A percentile compares a stretch with the other conserved stretches of the same genome.
These are phyloP conservation scores for Fagus crenata DNA, from an alignment of 306 rosid genomes.

Conservation along the genomic window DNA sequence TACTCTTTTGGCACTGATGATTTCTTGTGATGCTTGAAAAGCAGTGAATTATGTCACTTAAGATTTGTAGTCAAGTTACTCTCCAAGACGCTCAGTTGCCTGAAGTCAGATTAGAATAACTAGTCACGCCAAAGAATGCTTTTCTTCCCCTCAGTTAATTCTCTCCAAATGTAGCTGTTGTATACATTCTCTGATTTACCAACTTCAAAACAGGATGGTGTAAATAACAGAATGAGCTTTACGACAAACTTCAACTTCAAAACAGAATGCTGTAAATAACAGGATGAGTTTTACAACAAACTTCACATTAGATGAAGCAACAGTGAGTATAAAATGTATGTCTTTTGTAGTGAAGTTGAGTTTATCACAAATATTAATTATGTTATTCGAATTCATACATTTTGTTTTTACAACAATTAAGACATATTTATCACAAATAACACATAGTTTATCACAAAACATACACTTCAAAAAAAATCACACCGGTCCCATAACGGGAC, in stretches of 20 bases:
- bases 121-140: background rate
- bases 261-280: background rate
- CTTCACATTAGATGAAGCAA: background rate
- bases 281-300: background rate
- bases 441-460: too few relatives aligned
- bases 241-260: background rate
- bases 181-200: background rate
- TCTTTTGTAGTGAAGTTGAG: too few relatives aligned
- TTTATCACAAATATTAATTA: too few relatives aligned
- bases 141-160: background rate
- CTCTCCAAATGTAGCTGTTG: conserved; percentile 5
- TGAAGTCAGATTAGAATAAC: background rate
- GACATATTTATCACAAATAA: too few relatives aligned
- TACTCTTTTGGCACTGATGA: background rate
- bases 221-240: too few relatives aligned
- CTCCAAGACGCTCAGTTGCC: background rate
- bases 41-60: background rate
- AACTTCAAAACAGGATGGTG: too few relatives aligned
- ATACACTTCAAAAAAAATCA: too few relatives aligned
- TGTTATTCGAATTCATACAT: too few relatives aligned
- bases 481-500: too few relatives aligned
- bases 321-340: background rate
- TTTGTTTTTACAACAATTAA: too few relatives aligned
- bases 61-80: background rate
- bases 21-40: background rate